A percentile compares a stretch with the other conserved stretches of the same genome.
These are phyloP conservation scores for Helotiales sp. DNA, from an alignment of 2,329 filamentous ascomycete genomes.

Conservation along the genomic window DNA sequence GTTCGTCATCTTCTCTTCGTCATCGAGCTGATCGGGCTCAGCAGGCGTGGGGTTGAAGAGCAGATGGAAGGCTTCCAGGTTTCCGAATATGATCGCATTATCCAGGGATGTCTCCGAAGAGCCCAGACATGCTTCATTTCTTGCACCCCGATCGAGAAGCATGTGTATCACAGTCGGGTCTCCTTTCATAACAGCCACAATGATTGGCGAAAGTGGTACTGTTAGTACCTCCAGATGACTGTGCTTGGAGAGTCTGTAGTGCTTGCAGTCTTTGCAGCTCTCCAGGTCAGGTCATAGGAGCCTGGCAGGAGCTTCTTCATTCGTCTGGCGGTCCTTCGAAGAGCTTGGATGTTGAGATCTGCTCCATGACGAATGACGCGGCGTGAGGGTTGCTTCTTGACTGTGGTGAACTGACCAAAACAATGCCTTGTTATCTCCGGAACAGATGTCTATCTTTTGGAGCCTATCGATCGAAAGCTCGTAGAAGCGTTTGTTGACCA, in stretches of 20 bases:
- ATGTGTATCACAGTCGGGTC: neutral
- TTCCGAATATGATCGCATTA: neutral
- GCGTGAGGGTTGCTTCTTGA: neutral
- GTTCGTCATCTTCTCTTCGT: neutral
- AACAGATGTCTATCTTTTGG: neutral
- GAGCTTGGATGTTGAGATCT: neutral
- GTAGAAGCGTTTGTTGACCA: neutral
- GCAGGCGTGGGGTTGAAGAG: neutral
- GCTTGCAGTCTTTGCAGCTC: neutral
- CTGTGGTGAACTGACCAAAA: neutral
- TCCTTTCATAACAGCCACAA: neutral
- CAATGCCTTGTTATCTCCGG: neutral
- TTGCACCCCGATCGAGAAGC: neutral
- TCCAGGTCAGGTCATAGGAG: neutral
- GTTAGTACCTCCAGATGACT: neutral
- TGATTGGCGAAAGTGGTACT: neutral
- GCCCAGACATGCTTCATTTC: neutral
- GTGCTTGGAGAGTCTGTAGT: too few relatives aligned
- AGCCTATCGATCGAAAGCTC: neutral
- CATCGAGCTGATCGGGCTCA: neutral
- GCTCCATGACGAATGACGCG: neutral
- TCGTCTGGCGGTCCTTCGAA: neutral
- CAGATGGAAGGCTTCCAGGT: neutral
- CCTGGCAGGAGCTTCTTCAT: neutral
- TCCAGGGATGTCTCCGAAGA: neutral